Base-by-base conservation (phyloP, 2,329 filamentous ascomycete genomes). In the Sphaerostilbella broomeana region DNA sequence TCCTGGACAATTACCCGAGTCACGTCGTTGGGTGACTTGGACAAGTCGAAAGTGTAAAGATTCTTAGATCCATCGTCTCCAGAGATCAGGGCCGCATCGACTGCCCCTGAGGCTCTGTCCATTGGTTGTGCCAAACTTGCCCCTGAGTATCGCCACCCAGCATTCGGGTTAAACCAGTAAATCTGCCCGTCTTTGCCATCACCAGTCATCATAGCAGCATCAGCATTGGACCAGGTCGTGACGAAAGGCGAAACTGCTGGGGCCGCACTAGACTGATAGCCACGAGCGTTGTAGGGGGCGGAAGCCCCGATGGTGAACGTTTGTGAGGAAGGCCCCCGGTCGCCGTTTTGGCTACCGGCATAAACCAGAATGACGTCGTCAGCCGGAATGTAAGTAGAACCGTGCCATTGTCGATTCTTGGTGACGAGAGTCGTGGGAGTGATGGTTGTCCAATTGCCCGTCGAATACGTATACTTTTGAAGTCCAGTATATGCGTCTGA, bases 331-430 rank as follows among this genome's bases (percentile, higher is more conserved):
- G 75, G 65, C 6, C 65, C 61, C 7, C 64, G 60, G 22, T 64
- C 65, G 18, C 76, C 77, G 49, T 80, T 75, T 51, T 81, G 77
- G 12, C 73, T 78, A 31, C 90, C 90, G 21, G 81, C 85, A 57
- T 89, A 95, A 18, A 95, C 72, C 17, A 95, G 63, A 39, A 97
- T 84, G 4, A 77, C 73, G 40, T 86, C 73, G 12, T 78, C 75
- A 16, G 73, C 72, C 46, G 79, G 73, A 38, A 97, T 68, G 56
- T 88, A 95, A 13, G 77, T 73, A 10, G 84, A 83, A 48, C 77
- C 81, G 59, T 97, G 90, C 50, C 81, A 76, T 43, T 78, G 68
- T 42, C 87, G 79, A 53, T 86, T 77, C 55, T 84, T 72, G 33
- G 83, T 73, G 31, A 81, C 75, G 24, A 62, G 58, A 21, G 65